Conservation (phyloP, 768 basidiomycete genomes). For the Cystobasidium onofrii region DNA sequence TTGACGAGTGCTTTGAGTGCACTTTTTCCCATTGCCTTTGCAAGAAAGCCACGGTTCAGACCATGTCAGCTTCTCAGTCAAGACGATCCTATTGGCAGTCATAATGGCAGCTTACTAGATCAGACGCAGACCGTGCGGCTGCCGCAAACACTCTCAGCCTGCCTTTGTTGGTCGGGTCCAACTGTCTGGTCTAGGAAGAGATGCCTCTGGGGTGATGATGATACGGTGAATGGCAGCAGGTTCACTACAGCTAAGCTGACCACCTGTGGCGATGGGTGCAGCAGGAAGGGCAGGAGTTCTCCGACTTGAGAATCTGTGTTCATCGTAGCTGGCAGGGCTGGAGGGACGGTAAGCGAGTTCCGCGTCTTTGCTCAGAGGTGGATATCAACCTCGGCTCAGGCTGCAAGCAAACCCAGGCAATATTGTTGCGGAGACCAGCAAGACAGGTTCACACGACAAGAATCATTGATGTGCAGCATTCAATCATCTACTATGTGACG, state of each 20-base stretch:
- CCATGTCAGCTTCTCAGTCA: background rate
- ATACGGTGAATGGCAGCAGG: slow-evolving; percentile 19
- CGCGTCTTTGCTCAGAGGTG: no score
- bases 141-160: background rate
- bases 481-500: no score
- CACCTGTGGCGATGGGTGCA: slow-evolving; percentile 16
- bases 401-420: no score
- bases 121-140: background rate
- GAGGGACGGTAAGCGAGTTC: no score
- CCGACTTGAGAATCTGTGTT: slow-evolving; percentile 13
- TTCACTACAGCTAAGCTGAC: background rate
- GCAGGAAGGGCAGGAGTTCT: slow-evolving; percentile 17
- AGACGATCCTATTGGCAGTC: background rate
- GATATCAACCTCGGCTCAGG: no score
- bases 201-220: background rate
- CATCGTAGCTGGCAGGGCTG: no score
- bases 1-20: slow-evolving; percentile 32
- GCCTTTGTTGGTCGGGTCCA: slow-evolving; percentile 10
- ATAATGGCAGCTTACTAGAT: background rate
- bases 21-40: background rate
- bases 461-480: no score
- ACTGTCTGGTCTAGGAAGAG: background rate
- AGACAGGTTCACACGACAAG: no score
- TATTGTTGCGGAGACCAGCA: no score
- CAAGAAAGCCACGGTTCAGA: background rate